phyloP scores from a whole-genome alignment of 805 yeast species.

The Starmera amethionina region DNA sequence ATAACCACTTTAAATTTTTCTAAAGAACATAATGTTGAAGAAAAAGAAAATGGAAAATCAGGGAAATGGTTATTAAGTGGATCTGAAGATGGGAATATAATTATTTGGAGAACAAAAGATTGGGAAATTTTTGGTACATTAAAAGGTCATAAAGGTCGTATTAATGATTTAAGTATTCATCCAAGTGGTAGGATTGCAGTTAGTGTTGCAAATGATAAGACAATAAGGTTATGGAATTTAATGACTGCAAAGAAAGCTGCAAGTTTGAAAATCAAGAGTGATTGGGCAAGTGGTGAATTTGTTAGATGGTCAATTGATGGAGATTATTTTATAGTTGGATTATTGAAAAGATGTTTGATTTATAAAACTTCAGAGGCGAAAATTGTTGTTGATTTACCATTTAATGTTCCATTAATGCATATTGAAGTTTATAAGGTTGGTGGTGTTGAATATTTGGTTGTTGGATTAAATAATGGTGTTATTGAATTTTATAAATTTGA shows the following conservation, averaged over 20 bases:
- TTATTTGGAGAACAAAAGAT: slow-evolving; percentile 92
- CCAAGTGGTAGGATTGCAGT: slow-evolving; percentile 86
- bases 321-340: slow-evolving; percentile 67
- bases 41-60: slow-evolving; percentile 17
- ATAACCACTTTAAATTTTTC: slow-evolving; percentile 72
- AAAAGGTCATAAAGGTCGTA: slow-evolving; percentile 80
- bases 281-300: slow-evolving; percentile 55
- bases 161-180: slow-evolving; percentile 82
- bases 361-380: slow-evolving; percentile 57
- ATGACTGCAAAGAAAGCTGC: slow-evolving; percentile 97
- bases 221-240: slow-evolving; percentile 85
- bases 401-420: slow-evolving; percentile 57
- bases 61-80: slow-evolving; percentile 90
- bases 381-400: slow-evolving; percentile 40
- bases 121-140: slow-evolving; percentile 89
- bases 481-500: slow-evolving; percentile 46
- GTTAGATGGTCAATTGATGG: slow-evolving; percentile 65
- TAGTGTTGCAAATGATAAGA: slow-evolving; percentile 77
- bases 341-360: slow-evolving; percentile 51
- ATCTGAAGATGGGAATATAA: slow-evolving; percentile 81
- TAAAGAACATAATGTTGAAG: slow-evolving; percentile 25
- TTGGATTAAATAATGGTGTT: slow-evolving; percentile 66
- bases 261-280: slow-evolving; percentile 57
- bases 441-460: slow-evolving; percentile 45
- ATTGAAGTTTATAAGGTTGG: slow-evolving; percentile 40